These are phyloP conservation scores for Cladosporium cucumerinum DNA, from an alignment of 2,329 filamentous ascomycete genomes.

Conservation along the genomic window DNA sequence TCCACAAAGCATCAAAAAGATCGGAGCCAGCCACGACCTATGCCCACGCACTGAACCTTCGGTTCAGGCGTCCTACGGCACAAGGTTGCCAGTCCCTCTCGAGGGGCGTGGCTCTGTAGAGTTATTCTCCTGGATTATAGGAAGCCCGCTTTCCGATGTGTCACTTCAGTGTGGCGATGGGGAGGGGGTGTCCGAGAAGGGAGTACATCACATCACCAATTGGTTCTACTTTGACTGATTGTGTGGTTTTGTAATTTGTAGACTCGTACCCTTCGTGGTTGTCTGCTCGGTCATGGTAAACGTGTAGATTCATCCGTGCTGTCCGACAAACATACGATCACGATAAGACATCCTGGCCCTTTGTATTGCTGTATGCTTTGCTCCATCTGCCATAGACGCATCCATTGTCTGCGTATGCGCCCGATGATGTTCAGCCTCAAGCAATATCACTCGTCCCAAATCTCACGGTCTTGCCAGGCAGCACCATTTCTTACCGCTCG, in stretches of 20 bases:
- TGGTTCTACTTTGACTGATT: background rate
- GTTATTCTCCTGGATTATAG: constrained; percentile 56
- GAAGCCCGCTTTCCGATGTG: constrained; percentile 67
- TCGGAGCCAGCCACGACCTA: constrained; percentile 68
- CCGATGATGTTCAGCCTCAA: background rate
- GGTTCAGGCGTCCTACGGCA: constrained; percentile 49
- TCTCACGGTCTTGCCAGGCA: background rate
- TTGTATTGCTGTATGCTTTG: background rate
- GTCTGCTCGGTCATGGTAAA: background rate
- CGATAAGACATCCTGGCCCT: background rate
- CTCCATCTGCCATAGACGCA: background rate
- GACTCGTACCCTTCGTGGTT: background rate
- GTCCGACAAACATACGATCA: no score
- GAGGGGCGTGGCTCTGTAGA: constrained; percentile 64
- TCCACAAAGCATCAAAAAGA: constrained; percentile 56
- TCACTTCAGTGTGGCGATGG: constrained; percentile 71
- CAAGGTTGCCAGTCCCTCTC: constrained; percentile 63
- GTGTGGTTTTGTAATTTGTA: background rate
- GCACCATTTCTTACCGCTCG: background rate
- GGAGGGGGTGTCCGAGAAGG: constrained; percentile 67
- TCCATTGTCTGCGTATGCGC: background rate
- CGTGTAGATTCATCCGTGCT: background rate
- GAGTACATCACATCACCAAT: constrained; percentile 52
- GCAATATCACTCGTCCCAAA: background rate
- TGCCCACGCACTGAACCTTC: constrained; percentile 46